phyloP scores from a whole-genome alignment of 169 alveolate species.

The Eimeria tenella region DNA sequence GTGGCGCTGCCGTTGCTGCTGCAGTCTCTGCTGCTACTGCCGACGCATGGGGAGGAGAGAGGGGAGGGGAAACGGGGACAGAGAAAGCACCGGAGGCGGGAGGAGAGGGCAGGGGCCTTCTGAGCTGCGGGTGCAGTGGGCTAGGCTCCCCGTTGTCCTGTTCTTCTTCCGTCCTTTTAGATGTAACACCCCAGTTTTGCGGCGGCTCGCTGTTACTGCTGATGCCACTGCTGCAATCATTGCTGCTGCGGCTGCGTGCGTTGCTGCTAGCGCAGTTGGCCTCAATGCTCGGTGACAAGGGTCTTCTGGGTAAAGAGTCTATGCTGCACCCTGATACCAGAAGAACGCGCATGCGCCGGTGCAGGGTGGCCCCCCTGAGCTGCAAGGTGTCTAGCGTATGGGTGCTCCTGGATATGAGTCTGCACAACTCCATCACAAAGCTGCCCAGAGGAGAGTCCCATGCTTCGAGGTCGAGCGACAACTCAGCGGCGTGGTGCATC shows the following conservation, averaged over 20 bases:
- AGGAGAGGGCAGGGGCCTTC: background rate
- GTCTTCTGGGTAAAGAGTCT: background rate
- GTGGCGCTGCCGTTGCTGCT: too few relatives aligned
- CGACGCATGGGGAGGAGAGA: too few relatives aligned
- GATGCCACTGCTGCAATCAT: background rate
- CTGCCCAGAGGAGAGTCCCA: background rate
- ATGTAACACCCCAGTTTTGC: too few relatives aligned
- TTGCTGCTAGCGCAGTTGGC: constrained; percentile 8
- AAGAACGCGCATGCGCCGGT: background rate
- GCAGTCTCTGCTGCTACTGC: too few relatives aligned
- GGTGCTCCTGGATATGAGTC: background rate
- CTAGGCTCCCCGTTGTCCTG: too few relatives aligned
- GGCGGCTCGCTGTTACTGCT: background rate
- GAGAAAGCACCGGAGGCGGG: background rate
- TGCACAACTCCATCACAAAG: background rate
- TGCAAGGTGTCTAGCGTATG: background rate
- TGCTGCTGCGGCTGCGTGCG: background rate
- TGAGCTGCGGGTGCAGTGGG: background rate
- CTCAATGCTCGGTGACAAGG: background rate
- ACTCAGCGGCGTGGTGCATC: background rate
- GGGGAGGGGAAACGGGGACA: background rate
- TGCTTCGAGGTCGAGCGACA: constrained; percentile 3
- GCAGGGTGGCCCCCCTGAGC: background rate
- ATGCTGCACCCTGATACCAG: background rate
- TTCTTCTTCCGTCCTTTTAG: too few relatives aligned